Evolutionary conservation across 192 early-diverging fungal species (phyloP).

Genomic region (Entomortierella beljakovae): DNA sequence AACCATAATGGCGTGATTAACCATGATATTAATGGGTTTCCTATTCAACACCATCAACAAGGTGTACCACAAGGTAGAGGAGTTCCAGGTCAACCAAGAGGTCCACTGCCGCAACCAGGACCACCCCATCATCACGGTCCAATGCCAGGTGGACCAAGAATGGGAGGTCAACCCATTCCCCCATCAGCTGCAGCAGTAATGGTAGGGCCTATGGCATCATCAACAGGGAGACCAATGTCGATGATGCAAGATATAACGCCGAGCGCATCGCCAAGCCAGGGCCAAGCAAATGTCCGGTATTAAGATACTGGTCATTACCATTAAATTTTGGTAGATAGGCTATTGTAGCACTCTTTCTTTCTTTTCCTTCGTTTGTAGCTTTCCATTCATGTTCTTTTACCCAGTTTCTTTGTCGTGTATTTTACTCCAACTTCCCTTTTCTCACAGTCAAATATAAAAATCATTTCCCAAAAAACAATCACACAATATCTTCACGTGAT

Average conservation of each 20-base stretch:
- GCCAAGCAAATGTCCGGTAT: slow-evolving; percentile 32
- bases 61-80: slow-evolving; percentile 15
- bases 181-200: not conserved
- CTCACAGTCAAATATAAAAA: too few species aligned
- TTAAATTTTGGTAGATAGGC: not conserved
- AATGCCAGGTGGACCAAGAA: slow-evolving; percentile 36
- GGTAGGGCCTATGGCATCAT: slow-evolving; percentile 10
- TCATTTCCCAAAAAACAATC: not conserved
- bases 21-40: slow-evolving; percentile 7
- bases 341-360: slow-evolving; percentile 2
- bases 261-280: slow-evolving; percentile 39
- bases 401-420: not conserved
- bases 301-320: not conserved
- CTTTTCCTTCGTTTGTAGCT: not conserved
- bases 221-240: slow-evolving; percentile 36
- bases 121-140: slow-evolving; percentile 18
- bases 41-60: slow-evolving; percentile 21
- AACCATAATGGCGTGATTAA: slow-evolving; percentile 38
- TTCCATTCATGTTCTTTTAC: slow-evolving; percentile 5
- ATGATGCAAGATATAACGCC: slow-evolving; percentile 56
- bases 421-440: not conserved
- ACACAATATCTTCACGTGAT: too few species aligned
- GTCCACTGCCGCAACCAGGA: slow-evolving; percentile 15
- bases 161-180: not conserved
- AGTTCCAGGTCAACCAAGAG: slow-evolving; percentile 16